These are phyloP conservation scores for Vigna trinervia DNA, from an alignment of 306 rosid genomes.

Conservation along the genomic window DNA sequence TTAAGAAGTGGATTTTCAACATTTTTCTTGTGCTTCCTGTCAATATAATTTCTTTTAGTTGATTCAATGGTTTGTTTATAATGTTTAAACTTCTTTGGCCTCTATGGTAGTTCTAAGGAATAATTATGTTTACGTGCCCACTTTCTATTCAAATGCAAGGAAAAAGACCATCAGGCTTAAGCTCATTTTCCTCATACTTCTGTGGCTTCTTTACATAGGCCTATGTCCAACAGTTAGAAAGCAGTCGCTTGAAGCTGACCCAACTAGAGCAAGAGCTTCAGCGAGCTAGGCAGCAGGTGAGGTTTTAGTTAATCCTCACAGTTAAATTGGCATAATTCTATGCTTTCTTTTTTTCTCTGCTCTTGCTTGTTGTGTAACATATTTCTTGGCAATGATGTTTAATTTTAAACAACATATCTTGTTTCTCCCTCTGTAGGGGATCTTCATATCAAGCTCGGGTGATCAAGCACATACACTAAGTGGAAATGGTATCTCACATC, in stretches of 20 bases:
- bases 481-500: constrained; percentile 83
- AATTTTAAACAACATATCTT: constrained; percentile 32
- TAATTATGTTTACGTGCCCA: constrained; percentile 23
- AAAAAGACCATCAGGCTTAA: constrained; percentile 19
- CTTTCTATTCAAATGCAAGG: constrained; percentile 31
- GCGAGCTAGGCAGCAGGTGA: constrained; percentile 96
- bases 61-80: constrained; percentile 26
- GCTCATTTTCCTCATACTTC: constrained; percentile 24
- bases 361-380: constrained; percentile 13
- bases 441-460: constrained; percentile 89
- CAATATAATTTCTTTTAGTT: constrained; percentile 5
- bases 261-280: constrained; percentile 99
- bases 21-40: neutral
- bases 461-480: constrained; percentile 89
- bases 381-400: constrained; percentile 11
- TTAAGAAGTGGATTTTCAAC: too few relatives aligned
- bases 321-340: neutral
- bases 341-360: neutral
- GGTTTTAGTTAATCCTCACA: constrained; percentile 29
- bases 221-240: constrained; percentile 95
- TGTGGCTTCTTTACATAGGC: constrained; percentile 59
- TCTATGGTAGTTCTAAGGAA: constrained; percentile 18
- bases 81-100: constrained; percentile 12
- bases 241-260: constrained; percentile 94
- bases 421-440: constrained; percentile 63